Evolutionary conservation across 805 yeast genomes (phyloP).

Genomic region (Dipodascopsis uninucleata): DNA sequence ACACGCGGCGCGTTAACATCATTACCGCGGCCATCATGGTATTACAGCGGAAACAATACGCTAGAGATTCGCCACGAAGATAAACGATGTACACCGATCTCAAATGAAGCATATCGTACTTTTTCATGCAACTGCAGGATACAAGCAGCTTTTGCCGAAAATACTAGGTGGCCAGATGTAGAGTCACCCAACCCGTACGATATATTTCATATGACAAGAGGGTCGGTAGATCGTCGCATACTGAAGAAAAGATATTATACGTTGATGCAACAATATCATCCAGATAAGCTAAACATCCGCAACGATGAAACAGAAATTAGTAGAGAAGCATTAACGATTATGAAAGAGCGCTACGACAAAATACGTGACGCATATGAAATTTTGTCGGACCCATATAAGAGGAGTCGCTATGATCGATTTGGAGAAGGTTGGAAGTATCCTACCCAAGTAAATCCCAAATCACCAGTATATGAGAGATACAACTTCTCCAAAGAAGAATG

Average conservation of each 20-base stretch:
- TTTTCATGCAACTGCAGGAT: no score
- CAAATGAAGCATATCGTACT: no score
- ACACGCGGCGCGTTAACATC: no score
- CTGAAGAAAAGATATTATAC: slow-evolving; percentile 53
- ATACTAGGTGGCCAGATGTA: slow-evolving; percentile 63
- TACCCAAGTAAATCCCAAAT: slow-evolving; percentile 3
- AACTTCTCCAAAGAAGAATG: slow-evolving; percentile 6
- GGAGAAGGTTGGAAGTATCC: slow-evolving; percentile 33
- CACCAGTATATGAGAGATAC: slow-evolving; percentile 7
- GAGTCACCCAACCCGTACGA: slow-evolving; percentile 67
- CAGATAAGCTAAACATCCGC: slow-evolving; percentile 49
- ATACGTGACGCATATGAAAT: slow-evolving; percentile 58
- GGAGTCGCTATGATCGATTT: slow-evolving; percentile 46
- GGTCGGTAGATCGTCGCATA: slow-evolving; percentile 38
- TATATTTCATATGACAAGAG: slow-evolving; percentile 47
- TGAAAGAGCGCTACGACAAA: slow-evolving; percentile 49
- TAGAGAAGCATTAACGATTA: slow-evolving; percentile 27
- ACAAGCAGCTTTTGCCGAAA: no score
- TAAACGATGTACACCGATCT: no score
- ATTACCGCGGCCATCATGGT: no score
- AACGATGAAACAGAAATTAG: slow-evolving; percentile 39
- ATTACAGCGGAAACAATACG: no score
- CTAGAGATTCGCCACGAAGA: no score
- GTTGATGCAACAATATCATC: slow-evolving; percentile 75
- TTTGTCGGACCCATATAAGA: slow-evolving; percentile 45